These are phyloP conservation scores for Trichoderma breve DNA, from an alignment of 2,329 filamentous ascomycete species.

Conservation along the genomic window DNA sequence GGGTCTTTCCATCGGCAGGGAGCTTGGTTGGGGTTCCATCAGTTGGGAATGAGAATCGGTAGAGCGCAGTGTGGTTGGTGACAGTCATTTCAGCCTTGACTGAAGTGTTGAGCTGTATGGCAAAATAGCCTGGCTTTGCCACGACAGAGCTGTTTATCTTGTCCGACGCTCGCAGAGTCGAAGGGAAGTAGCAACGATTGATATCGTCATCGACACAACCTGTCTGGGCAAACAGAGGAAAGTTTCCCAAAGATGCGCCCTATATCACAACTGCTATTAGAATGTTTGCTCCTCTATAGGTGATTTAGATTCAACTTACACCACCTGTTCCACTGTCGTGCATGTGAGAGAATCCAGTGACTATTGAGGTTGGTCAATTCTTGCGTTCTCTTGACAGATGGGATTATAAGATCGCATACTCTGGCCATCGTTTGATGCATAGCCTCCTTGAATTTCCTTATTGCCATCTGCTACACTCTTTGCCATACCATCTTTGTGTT, in stretches of 20 bases:
- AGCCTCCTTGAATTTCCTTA: slow-evolving; percentile 48
- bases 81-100: slow-evolving; percentile 63
- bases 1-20: slow-evolving; percentile 12
- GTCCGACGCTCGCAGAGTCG: slow-evolving; percentile 44
- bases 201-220: slow-evolving; percentile 45
- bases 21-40: slow-evolving; percentile 26
- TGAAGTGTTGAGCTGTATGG: slow-evolving; percentile 53
- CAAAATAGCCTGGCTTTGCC: slow-evolving; percentile 62
- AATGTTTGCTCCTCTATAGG: not conserved
- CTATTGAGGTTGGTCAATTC: slow-evolving; percentile 22
- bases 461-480: slow-evolving; percentile 28
- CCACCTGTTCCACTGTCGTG: slow-evolving; percentile 41
- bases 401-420: not conserved
- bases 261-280: not conserved
- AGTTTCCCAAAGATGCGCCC: slow-evolving; percentile 50
- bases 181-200: slow-evolving; percentile 51
- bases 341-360: slow-evolving; percentile 53
- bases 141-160: slow-evolving; percentile 51
- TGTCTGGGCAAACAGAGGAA: slow-evolving; percentile 51
- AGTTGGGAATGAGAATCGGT: slow-evolving; percentile 57
- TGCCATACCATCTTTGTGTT: slow-evolving; percentile 30
- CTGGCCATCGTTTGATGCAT: slow-evolving; percentile 42
- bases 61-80: slow-evolving; percentile 58
- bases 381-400: no score
- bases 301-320: slow-evolving; percentile 4